Evolutionary conservation across 2,329 filamentous ascomycete species (phyloP).

Genomic region (Neospermospora avenae): DNA sequence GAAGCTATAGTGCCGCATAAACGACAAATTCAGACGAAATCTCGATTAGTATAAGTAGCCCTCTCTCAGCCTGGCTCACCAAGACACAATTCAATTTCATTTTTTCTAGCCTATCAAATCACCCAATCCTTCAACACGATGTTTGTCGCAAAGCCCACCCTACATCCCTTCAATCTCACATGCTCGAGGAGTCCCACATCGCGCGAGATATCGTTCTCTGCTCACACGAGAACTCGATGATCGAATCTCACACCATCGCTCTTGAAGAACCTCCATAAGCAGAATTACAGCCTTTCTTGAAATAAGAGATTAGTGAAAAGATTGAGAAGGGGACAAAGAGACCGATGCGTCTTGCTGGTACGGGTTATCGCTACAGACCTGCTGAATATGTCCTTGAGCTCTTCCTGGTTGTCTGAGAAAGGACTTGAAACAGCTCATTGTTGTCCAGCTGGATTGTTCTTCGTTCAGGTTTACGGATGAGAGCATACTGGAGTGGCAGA

Average conservation of each 20-base stretch:
- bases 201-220: constrained; percentile 45
- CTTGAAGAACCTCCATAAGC: constrained; percentile 52
- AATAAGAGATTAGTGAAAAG: constrained; percentile 42
- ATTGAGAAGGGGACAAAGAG: constrained; percentile 39
- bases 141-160: constrained; percentile 1
- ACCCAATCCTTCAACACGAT: neutral
- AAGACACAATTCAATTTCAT: no score
- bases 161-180: constrained; percentile 48
- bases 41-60: no score
- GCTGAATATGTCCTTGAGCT: constrained; percentile 39
- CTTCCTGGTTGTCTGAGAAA: constrained; percentile 39
- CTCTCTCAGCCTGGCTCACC: no score
- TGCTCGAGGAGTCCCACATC: constrained; percentile 47
- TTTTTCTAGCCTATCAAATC: neutral
- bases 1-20: no score
- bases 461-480: constrained; percentile 52
- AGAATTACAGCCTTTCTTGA: constrained; percentile 47
- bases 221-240: constrained; percentile 36
- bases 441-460: constrained; percentile 59
- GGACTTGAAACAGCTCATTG: constrained; percentile 57
- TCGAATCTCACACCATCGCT: constrained; percentile 61
- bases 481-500: constrained; percentile 47
- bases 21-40: no score
- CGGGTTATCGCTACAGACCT: constrained; percentile 45
- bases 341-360: constrained; percentile 48